Conservation (phyloP, 192 early-diverging fungal species). For the Lobosporangium transversale region DNA sequence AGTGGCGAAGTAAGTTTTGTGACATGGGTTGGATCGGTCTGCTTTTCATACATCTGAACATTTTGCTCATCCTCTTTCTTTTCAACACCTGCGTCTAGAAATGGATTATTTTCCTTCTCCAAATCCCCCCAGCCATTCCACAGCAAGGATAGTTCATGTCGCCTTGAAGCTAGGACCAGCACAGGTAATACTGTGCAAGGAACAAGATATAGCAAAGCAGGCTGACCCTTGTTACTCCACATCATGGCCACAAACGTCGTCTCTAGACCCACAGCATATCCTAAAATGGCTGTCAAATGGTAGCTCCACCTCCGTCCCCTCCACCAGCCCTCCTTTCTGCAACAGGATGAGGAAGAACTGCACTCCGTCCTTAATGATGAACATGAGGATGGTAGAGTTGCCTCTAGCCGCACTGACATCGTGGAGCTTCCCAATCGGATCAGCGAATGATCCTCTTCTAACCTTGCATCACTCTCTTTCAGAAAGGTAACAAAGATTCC, state of each 20-base stretch:
- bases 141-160: constrained; percentile 45
- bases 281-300: constrained; percentile 46
- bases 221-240: constrained; percentile 50
- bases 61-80: too few species aligned
- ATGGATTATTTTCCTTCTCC: constrained; percentile 13
- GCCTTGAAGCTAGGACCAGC: constrained; percentile 27
- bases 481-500: constrained; percentile 51
- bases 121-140: constrained; percentile 50
- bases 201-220: constrained; percentile 51
- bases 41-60: neutral
- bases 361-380: neutral
- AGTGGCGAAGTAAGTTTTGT: too few species aligned
- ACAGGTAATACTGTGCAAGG: constrained; percentile 50
- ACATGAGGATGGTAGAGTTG: neutral
- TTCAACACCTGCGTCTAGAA: too few species aligned
- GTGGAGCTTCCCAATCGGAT: neutral
- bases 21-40: neutral
- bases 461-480: constrained; percentile 43
- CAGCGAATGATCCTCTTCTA: constrained; percentile 35
- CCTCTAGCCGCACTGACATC: neutral
- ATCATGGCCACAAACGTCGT: constrained; percentile 57
- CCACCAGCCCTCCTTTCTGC: constrained; percentile 18
- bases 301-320: constrained; percentile 39
- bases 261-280: constrained; percentile 46
- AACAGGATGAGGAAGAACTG: neutral